phyloP scores from a whole-genome alignment of 306 rosid species.

The Ormosia semicastrata region DNA sequence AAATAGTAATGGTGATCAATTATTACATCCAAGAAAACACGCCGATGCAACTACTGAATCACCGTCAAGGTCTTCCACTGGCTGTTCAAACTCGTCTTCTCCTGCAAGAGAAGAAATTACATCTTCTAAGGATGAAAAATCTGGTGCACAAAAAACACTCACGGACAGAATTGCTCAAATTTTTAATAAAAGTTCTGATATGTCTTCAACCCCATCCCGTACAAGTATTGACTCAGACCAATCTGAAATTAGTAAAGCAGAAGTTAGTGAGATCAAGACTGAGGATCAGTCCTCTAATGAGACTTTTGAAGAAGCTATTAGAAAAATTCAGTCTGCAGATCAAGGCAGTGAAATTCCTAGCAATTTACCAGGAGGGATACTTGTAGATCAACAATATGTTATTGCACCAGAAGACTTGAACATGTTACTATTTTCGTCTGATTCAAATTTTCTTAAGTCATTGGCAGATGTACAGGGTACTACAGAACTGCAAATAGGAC shows the following conservation, averaged over 20 bases:
- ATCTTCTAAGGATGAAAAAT: slow-evolving; percentile 66
- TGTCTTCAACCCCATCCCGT: slow-evolving; percentile 36
- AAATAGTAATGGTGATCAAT: slow-evolving; percentile 29
- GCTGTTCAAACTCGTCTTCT: slow-evolving; percentile 48
- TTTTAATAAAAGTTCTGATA: slow-evolving; percentile 65
- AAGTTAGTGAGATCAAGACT: slow-evolving; percentile 42
- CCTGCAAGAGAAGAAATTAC: slow-evolving; percentile 53
- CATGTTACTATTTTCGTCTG: slow-evolving; percentile 61
- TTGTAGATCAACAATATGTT: slow-evolving; percentile 69
- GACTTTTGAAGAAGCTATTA: slow-evolving; percentile 74
- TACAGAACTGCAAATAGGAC: slow-evolving; percentile 70
- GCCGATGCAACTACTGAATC: slow-evolving; percentile 18
- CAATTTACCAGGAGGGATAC: slow-evolving; percentile 78
- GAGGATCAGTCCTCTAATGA: slow-evolving; percentile 59
- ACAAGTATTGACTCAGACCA: slow-evolving; percentile 58
- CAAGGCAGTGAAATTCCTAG: slow-evolving; percentile 67
- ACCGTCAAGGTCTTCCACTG: slow-evolving; percentile 36
- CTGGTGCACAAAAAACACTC: slow-evolving; percentile 51
- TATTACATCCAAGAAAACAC: slow-evolving; percentile 25
- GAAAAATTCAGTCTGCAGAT: slow-evolving; percentile 59
- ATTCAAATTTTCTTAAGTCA: slow-evolving; percentile 64
- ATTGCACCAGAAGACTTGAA: slow-evolving; percentile 71
- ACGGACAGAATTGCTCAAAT: slow-evolving; percentile 79
- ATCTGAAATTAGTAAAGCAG: slow-evolving; percentile 48
- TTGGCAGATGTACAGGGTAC: slow-evolving; percentile 71